phyloP scores from a whole-genome alignment of 208 protist genomes.

The Trypanosoma platydactyli region DNA sequence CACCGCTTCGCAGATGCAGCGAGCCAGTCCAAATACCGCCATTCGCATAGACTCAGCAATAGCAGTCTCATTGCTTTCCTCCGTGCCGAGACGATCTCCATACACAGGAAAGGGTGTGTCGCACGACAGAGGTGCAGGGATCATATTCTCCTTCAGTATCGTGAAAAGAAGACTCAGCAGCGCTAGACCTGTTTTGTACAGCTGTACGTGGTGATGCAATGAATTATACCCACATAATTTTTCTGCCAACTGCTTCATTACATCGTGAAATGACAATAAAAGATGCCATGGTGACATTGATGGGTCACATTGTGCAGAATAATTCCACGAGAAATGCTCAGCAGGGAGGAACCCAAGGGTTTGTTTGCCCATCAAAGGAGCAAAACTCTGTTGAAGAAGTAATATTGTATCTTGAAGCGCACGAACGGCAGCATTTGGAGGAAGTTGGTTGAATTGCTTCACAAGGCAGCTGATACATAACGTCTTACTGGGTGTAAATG shows the following conservation, averaged over 20 bases:
- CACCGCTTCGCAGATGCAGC: conserved; percentile 15
- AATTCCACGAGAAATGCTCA: background rate
- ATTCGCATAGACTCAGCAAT: background rate
- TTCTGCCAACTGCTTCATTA: conserved; percentile 6
- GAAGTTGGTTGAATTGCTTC: conserved; percentile 16
- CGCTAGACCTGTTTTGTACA: conserved; percentile 16
- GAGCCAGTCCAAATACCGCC: background rate
- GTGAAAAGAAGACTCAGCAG: conserved; percentile 26
- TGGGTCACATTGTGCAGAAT: background rate
- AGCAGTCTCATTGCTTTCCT: background rate
- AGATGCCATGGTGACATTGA: background rate
- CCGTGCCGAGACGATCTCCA: background rate
- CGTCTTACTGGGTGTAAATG: conserved; percentile 11
- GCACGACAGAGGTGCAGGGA: background rate
- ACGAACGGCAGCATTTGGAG: conserved; percentile 4
- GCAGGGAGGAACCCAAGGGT: background rate
- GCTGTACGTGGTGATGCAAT: conserved; percentile 21
- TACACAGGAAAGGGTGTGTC: background rate
- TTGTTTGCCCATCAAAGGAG: background rate
- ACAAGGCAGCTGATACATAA: conserved; percentile 27
- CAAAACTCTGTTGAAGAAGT: conserved; percentile 28
- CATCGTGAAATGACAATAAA: conserved; percentile 14
- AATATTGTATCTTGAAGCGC: conserved; percentile 21
- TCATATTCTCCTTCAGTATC: conserved; percentile 3
- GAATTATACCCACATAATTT: conserved; percentile 7